Evolutionary conservation across 2,329 filamentous ascomycete species (phyloP).

Genomic region (Penicillium sp.): DNA sequence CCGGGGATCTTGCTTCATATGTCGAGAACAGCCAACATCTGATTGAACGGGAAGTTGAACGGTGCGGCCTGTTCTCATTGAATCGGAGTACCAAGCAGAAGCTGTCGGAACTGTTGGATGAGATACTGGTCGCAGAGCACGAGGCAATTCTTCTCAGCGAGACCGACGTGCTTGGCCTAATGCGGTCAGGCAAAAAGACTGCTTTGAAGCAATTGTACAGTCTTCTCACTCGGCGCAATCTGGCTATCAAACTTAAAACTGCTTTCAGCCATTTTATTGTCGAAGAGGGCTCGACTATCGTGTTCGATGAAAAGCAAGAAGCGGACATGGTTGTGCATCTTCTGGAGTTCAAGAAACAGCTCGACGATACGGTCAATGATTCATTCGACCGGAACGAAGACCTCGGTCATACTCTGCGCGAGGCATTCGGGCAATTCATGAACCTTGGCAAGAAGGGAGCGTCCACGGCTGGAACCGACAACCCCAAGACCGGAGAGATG

Average conservation of each 20-base stretch:
- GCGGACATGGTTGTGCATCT: conserved; percentile 85
- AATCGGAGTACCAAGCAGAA: conserved; percentile 80
- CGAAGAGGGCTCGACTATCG: conserved; percentile 71
- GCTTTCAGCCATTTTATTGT: conserved; percentile 82
- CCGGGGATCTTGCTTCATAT: conserved; percentile 70
- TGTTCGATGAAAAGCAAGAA: conserved; percentile 75
- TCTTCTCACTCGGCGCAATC: conserved; percentile 69
- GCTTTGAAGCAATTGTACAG: conserved; percentile 77
- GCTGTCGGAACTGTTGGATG: conserved; percentile 72
- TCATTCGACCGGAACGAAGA: conserved; percentile 77
- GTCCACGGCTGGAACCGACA: conserved; percentile 74
- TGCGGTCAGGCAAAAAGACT: conserved; percentile 68
- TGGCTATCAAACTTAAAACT: conserved; percentile 68
- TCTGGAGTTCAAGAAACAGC: conserved; percentile 73
- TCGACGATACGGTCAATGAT: conserved; percentile 75
- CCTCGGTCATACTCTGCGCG: conserved; percentile 75
- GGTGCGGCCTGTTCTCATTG: conserved; percentile 79
- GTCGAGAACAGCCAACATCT: conserved; percentile 69
- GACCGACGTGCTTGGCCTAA: conserved; percentile 68
- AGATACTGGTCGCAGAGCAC: conserved; percentile 69
- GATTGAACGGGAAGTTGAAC: conserved; percentile 69
- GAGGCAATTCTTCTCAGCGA: conserved; percentile 66
- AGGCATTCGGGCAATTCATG: conserved; percentile 87
- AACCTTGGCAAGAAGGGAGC: conserved; percentile 77
- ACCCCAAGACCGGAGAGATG: conserved; percentile 96